Evolutionary conservation across 164 flowering plant genomes (phyloP).

Genomic region (Umbilicus rupestris): DNA sequence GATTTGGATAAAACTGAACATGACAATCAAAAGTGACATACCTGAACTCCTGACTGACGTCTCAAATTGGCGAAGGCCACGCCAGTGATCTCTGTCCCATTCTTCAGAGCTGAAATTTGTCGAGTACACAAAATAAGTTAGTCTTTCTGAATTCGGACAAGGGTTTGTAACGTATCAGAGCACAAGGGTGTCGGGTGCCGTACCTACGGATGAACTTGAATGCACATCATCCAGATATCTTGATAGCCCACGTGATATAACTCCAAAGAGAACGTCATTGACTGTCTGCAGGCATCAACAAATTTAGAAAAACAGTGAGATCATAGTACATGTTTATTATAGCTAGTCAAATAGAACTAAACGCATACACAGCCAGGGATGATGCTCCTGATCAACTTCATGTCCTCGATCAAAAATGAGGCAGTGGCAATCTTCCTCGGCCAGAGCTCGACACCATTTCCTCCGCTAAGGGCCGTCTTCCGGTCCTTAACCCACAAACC

Average conservation of each 20-base stretch:
- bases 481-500: conserved; percentile 33
- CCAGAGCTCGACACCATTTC: conserved; percentile 71
- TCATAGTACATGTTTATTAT: background rate
- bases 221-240: conserved; percentile 45
- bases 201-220: conserved; percentile 30
- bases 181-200: background rate
- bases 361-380: conserved; percentile 36
- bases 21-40: conserved; percentile 9
- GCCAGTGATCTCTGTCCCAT: conserved; percentile 52
- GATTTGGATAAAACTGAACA: background rate
- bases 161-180: background rate
- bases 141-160: background rate
- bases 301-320: background rate
- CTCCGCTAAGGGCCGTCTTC: conserved; percentile 39
- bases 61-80: conserved; percentile 65
- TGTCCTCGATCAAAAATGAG: conserved; percentile 37
- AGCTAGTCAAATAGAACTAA: background rate
- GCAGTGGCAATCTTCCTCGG: conserved; percentile 62
- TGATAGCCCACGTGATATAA: conserved; percentile 54
- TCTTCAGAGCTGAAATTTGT: conserved; percentile 19
- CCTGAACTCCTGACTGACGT: conserved; percentile 57
- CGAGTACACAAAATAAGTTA: background rate
- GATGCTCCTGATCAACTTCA: conserved; percentile 51
- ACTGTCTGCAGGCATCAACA: conserved; percentile 47
- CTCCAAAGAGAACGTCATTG: conserved; percentile 76